Percentiles rank a stretch among this genome's conserved stretches.
These are phyloP conservation scores for Tuctoria greenei DNA, from an alignment of 176 grass and related monocot species.

Conservation along the genomic window DNA sequence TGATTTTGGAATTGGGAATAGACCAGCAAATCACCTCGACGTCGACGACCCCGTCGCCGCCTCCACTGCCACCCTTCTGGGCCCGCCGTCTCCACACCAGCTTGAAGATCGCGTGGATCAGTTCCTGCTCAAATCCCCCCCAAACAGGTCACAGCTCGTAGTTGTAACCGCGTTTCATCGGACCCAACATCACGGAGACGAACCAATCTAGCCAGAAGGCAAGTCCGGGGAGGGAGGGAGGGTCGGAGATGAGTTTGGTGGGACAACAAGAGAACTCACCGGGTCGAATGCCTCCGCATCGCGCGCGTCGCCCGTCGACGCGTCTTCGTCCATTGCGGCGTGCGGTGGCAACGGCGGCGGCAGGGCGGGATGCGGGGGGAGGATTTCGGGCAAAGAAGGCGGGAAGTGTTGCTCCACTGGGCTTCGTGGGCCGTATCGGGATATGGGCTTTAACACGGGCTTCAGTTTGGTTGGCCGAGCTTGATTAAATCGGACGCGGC, in stretches of 20 bases:
- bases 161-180: not conserved
- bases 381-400: not conserved
- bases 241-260: too few species aligned
- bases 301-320: not conserved
- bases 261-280: constrained; percentile 15
- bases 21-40: constrained; percentile 45
- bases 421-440: not conserved
- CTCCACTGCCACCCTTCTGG: constrained; percentile 26
- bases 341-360: not conserved
- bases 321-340: constrained; percentile 33
- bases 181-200: not conserved
- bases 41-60: constrained; percentile 21
- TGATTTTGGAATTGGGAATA: not conserved
- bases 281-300: constrained; percentile 47
- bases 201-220: not conserved
- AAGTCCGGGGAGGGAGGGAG: not conserved
- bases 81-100: constrained; percentile 61
- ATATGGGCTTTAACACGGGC: not conserved
- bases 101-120: constrained; percentile 86
- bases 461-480: not conserved
- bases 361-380: too few species aligned
- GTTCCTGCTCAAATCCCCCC: constrained; percentile 47
- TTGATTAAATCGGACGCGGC: too few species aligned
- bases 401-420: not conserved
- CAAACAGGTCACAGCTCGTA: not conserved